These are phyloP conservation scores for Lichenothelia convexa DNA, from an alignment of 495 filamentous ascomycete species.

Conservation along the genomic window DNA sequence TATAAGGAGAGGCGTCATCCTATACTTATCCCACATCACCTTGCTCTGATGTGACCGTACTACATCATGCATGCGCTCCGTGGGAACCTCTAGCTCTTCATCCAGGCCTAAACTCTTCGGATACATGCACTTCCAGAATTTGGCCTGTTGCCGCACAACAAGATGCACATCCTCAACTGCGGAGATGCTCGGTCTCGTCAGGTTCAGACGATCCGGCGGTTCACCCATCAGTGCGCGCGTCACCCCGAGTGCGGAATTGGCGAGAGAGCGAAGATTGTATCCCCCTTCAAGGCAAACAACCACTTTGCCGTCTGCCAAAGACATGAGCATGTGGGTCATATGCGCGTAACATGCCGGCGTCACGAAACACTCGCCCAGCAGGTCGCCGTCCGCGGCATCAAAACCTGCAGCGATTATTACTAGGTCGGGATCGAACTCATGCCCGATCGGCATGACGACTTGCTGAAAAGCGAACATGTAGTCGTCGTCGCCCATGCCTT, in stretches of 20 bases:
- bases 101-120: constrained; percentile 21
- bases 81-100: constrained; percentile 22
- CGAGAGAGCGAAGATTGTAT: constrained; percentile 86
- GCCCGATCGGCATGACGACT: constrained; percentile 91
- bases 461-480: constrained; percentile 93
- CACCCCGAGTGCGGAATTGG: constrained; percentile 77
- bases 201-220: constrained; percentile 56
- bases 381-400: constrained; percentile 84
- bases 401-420: constrained; percentile 94
- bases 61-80: constrained; percentile 47
- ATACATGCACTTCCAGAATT: constrained; percentile 41
- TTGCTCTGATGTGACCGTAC: constrained; percentile 56
- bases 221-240: constrained; percentile 89
- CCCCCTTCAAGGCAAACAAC: constrained; percentile 87
- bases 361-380: constrained; percentile 80
- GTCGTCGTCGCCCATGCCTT: constrained; percentile 92
- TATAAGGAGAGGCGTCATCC: constrained; percentile 59
- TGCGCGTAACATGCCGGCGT: constrained; percentile 84
- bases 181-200: constrained; percentile 23
- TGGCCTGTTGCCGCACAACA: constrained; percentile 37
- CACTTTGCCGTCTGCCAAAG: constrained; percentile 76
- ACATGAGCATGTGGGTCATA: constrained; percentile 99
- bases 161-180: constrained; percentile 31
- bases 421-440: constrained; percentile 83
- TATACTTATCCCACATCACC: constrained; percentile 45